Base-by-base conservation (phyloP, 257 asterid genomes). In the Haberlea rhodopensis region DNA sequence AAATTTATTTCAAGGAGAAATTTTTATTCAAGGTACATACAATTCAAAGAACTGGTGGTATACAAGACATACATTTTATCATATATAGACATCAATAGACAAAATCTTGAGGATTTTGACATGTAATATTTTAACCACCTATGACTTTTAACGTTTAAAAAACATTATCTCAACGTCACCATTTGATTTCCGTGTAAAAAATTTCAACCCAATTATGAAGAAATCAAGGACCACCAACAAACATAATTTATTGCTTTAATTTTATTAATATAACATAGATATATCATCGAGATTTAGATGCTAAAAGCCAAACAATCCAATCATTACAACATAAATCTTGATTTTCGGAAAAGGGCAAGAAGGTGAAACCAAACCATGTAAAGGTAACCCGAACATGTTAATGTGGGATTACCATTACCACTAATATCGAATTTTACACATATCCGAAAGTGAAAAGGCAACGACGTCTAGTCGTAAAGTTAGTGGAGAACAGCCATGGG, bases 171-270 rank as follows among this genome's bases (percentile, higher is more conserved):
- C 55, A 5, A n/a, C 24, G 20, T 48, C 53, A 48, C 13, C 13
- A 16, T 51, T 21, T 8, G 56, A 22, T 51, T 18, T 8, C 25
- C 22, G 5, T 18, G 1, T 2, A 5, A n/a, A 7, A 3, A 5
- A 0, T 18, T 18, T 22, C 56, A 19, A 5, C 25, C 56, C 5
- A 5, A 51, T 51, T 18, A 65, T 58, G 65, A 63, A 40, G 69
- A 58, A 73, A 68, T 51, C 24, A 71, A 72, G 82, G 85, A 75
- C 85, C 82, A 80, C 85, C 75, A 78, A 74, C 76, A 69, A 53
- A 71, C 28, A 68, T 79, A 74, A 77, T 71, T 80, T 65, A 74
- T 32, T 69, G 55, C 60, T 57, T 74, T 53, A 6, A 40, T 40
- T 40, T 40, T 6, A 40, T 40, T 10, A 34, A 40, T 40, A 40